Base-by-base conservation (phyloP, 805 yeast genomes). In the Tetrapisispora taiwanensis region DNA sequence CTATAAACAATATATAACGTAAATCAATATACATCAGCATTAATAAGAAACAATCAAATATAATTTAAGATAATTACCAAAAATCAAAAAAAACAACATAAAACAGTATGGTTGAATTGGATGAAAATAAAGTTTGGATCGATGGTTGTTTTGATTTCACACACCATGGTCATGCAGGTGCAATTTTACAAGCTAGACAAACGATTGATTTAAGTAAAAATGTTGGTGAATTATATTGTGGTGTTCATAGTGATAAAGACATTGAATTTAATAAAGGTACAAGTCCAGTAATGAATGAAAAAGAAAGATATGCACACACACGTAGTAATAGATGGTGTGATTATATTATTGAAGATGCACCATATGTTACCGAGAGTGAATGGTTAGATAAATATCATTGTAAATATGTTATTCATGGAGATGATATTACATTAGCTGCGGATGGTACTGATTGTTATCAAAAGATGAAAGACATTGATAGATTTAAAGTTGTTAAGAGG, bases 61-160 rank as follows among this genome's bases (percentile, higher is more conserved):
- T 22, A 6, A 6, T 22, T 22, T 6, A 22, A 22, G 8, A 22
- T 22, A 22, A 22, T n/a, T n/a, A n/a, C n/a, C n/a, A n/a, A n/a
- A n/a, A n/a, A n/a, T n/a, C n/a, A n/a, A n/a, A n/a, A n/a, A n/a
- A n/a, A n/a, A n/a, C n/a, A n/a, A 3, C 39, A 4, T 41, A 43
- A 14, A 24, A 14, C 10, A 17, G 9, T 7, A 39, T 39, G 42
- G 28, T 30, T 18, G 44, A 28, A 41, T 41, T 41, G 28, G 39
- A 42, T 32, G 45, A 42, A 8, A 36, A 59, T 36, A 66, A 82
- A 42, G 82, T 90, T 47, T 92, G 98, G 98, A 78, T 92, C 26
- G 98, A 92, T 62, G 98, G 98, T 0, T 92, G 98, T 61, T 92
- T 92, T 66, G 98, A 92, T 63, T 92, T 92, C 67, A 86, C 95